Evolutionary conservation across 495 filamentous ascomycete species (phyloP), one percentile per base, ranked within the genome.

Genomic region (Hypoxylon lienhwacheense): DNA sequence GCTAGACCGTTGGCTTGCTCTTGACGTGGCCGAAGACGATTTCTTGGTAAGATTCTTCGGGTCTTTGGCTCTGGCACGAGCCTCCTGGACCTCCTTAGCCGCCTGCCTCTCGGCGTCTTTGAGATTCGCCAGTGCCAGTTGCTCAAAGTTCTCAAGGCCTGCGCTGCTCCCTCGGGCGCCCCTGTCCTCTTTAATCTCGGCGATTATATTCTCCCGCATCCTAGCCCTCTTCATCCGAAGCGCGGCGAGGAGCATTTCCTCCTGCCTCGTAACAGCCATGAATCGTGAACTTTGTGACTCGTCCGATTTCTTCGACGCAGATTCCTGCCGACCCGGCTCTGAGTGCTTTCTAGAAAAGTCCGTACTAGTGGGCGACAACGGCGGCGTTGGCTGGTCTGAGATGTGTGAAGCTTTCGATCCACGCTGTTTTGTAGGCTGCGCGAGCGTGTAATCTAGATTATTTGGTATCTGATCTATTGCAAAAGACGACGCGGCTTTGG

Each of bases 221-320:
- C 82, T 81, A 25, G 88, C 87, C 33, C 88, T 78, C 63, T 90
- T 90, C 59, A 81, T 70, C 25, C 91, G 79, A 79, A 96, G 84
- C 10, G 88, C 87, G 56, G 89, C 87, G 5, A 96, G 73, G 4
- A 96, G 73, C 64, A 87, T 82, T 63, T 90, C 86, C 66, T 96
- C 91, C 68, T 95, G 89, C 42, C 82, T 78, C 0, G 89, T 95
- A 39, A 95, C 89, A 0, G 87, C 85, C 81, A 96, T 93, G 29
- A 93, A 74, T 28, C 85, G 84, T 41, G 81, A 85, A 55, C 78
- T 76, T 19, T 62, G 56, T 16, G 50, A 46, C 24, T 75, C 70
- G 20, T 60, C 43, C 6, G 65, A 33, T 4, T 40, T 60, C 26
- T n/a, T 47, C 5, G 21, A 28, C 5, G 48, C 24, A 7, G 64